Conservation (phyloP, 306 rosid species). For the Echinosophora koreensis region DNA sequence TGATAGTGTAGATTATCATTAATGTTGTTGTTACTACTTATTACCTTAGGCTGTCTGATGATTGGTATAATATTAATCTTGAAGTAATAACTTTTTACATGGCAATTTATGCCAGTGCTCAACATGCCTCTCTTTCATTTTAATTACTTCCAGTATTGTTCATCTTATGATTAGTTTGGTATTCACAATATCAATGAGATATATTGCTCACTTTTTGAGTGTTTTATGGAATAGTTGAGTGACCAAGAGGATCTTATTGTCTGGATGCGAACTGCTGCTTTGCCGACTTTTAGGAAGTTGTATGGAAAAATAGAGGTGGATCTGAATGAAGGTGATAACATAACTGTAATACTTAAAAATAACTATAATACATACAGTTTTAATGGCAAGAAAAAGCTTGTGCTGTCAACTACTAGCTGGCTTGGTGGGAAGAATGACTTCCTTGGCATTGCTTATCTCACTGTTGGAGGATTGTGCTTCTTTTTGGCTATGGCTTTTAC, state of each 20-base stretch:
- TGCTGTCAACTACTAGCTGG: conserved; percentile 81
- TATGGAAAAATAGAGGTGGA: conserved; percentile 79
- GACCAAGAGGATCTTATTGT: conserved; percentile 82
- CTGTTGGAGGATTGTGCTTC: conserved; percentile 93
- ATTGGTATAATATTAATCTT: not conserved
- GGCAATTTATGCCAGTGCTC: conserved; percentile 15
- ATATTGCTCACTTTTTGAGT: conserved; percentile 42
- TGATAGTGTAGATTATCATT: not conserved
- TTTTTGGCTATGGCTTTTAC: conserved; percentile 83
- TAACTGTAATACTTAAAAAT: conserved; percentile 60
- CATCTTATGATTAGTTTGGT: conserved; percentile 17
- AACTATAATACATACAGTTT: conserved; percentile 77
- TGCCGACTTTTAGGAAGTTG: conserved; percentile 82
- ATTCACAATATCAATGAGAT: conserved; percentile 22
- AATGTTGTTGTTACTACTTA: not conserved
- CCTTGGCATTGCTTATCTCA: conserved; percentile 84
- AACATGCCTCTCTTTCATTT: not conserved
- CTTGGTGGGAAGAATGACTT: conserved; percentile 87
- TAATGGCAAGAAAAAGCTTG: conserved; percentile 80
- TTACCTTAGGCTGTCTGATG: not conserved
- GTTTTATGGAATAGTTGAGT: conserved; percentile 67
- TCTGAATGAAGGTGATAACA: conserved; percentile 53
- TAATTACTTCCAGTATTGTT: conserved; percentile 1
- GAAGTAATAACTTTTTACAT: conserved; percentile 3
- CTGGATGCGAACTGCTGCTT: conserved; percentile 89